Conservation (phyloP, 2,329 filamentous ascomycete species). For the Diaporthe destruens region DNA sequence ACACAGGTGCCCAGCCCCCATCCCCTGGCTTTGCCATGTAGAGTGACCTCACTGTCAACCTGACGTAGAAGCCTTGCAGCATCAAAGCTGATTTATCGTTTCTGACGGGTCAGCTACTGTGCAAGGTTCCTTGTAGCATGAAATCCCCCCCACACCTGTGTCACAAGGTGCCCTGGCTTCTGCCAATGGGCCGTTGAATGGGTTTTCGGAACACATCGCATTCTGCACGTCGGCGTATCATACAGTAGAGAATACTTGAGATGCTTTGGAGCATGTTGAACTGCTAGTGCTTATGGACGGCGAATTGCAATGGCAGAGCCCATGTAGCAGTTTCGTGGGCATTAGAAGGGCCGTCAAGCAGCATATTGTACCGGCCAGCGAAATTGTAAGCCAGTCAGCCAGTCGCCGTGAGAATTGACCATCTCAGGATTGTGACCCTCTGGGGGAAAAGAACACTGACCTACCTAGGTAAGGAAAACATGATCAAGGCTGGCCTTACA, state of each 20-base stretch:
- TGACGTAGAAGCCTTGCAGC: neutral
- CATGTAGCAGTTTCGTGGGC: neutral
- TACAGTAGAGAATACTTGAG: neutral
- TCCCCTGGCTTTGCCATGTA: too few relatives aligned
- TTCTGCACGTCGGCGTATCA: too few relatives aligned
- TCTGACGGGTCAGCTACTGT: neutral
- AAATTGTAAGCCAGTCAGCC: too few relatives aligned
- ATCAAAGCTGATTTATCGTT: neutral
- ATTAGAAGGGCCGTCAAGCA: neutral
- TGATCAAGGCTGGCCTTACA: neutral
- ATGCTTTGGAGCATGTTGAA: neutral
- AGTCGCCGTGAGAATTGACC: too few relatives aligned
- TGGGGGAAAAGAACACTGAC: neutral
- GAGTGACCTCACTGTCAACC: too few relatives aligned
- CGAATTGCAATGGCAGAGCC: neutral
- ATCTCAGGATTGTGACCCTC: too few relatives aligned
- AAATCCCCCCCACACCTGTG: neutral
- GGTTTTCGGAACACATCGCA: too few relatives aligned
- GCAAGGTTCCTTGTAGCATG: neutral
- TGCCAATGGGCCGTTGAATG: neutral
- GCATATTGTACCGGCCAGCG: neutral
- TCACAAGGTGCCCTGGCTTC: neutral
- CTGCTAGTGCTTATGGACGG: slow-evolving; percentile 23
- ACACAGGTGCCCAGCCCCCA: too few relatives aligned
- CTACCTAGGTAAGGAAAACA: neutral